Conservation (phyloP, 495 filamentous ascomycete species). For the Gamarada debralockiae region DNA sequence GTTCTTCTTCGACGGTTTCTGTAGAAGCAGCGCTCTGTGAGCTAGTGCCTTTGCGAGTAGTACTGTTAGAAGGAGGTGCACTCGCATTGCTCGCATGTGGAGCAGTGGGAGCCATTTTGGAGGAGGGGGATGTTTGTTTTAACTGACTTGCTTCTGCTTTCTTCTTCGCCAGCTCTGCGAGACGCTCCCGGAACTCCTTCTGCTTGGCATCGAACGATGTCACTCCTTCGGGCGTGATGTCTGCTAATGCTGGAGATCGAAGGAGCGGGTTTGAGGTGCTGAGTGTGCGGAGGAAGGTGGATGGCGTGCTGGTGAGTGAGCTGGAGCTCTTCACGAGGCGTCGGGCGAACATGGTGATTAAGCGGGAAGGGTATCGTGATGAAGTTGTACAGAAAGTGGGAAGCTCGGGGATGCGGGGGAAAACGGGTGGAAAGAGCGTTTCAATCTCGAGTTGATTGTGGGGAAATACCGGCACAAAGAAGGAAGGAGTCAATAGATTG, state of each 20-base stretch:
- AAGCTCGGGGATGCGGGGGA: background rate
- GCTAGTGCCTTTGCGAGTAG: slow-evolving; percentile 49
- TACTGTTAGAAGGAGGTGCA: slow-evolving; percentile 26
- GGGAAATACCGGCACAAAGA: background rate
- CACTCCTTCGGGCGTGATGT: slow-evolving; percentile 70
- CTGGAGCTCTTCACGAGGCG: slow-evolving; percentile 38
- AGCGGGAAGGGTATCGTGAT: slow-evolving; percentile 3
- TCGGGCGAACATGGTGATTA: slow-evolving; percentile 31
- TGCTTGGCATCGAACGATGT: slow-evolving; percentile 75
- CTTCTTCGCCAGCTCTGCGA: slow-evolving; percentile 68
- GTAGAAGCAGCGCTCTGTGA: slow-evolving; percentile 56
- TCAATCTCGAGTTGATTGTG: background rate
- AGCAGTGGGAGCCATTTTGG: slow-evolving; percentile 45
- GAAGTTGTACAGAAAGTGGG: background rate
- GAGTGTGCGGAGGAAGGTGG: slow-evolving; percentile 50
- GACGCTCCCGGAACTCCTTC: slow-evolving; percentile 78
- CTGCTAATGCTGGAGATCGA: slow-evolving; percentile 66
- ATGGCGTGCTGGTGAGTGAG: slow-evolving; percentile 35
- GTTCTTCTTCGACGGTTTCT: slow-evolving; percentile 44
- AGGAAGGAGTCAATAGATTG: background rate
- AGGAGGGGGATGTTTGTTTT: slow-evolving; percentile 22
- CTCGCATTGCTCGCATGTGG: slow-evolving; percentile 53
- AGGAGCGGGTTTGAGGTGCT: slow-evolving; percentile 48
- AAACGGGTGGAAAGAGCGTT: background rate
- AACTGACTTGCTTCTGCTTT: slow-evolving; percentile 78